Evolutionary conservation across 2,329 filamentous ascomycete species (phyloP), one percentile per base, ranked within the genome.

Genomic region (Chlorencoelia australis): DNA sequence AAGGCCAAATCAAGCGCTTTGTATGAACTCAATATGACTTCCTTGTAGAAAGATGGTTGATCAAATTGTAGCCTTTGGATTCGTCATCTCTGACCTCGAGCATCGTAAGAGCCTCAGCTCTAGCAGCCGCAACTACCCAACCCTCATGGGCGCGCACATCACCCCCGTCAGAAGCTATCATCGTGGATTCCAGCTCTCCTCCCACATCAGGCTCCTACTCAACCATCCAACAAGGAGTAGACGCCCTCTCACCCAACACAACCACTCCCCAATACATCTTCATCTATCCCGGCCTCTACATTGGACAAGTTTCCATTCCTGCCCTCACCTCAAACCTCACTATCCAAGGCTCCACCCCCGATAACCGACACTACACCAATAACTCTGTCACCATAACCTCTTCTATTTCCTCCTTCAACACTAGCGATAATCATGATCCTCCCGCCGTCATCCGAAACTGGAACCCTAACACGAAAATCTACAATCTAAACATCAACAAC

Each of bases 221-320:
- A n/a, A 49, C 47, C 3, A 22, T 52, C 10, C 47, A 52, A 34
- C 24, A 14, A 7, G 48, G 38, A 10, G 36, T 49, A 1, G 9
- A 46, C 30, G 47, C 68, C 9, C 57, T 74, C 3, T 63, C 59
- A 35, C 60, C 58, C 4, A 57, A 55, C 9, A 59, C 59, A 10
- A 65, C 63, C 5, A 41, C 53, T 0, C 58, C 61, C 7, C 68
- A 73, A 46, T 64, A 58, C 42, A 68, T 75, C 53, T 74, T 73
- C 58, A 70, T 75, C 50, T 54, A 68, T 43, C 57, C 65, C 14
- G 72, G 72, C 4, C 72, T 64, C 27, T 76, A 76, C 58, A 57
- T 57, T 7, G 71, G 75, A 51, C 71, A 75, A 53, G 69, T 75
- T 33, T 68, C 65, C 49, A 62, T 76, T 32, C 58, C 63, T 13